Base-by-base conservation (phyloP, 2,329 filamentous ascomycete genomes). In the Sarocladium brachiariae region DNA sequence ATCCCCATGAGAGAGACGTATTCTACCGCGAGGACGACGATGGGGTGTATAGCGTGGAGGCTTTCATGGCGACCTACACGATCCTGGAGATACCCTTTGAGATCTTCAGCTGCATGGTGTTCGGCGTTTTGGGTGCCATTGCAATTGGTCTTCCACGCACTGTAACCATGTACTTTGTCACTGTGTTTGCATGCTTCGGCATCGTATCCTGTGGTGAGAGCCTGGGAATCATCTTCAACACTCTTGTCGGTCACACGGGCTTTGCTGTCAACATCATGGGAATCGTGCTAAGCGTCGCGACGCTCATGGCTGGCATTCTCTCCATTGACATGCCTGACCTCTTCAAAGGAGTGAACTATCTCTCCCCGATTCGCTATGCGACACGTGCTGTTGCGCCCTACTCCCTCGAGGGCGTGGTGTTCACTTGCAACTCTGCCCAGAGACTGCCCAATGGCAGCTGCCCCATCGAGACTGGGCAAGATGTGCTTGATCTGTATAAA, bases 151-250 rank as follows among this genome's bases (percentile, higher is more conserved):
- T 89, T 10, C 75, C 82, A 3, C 75, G 79, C 30, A 84, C 80
- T 0, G 74, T 69, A 0, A 68, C 75, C 52, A 79, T 87, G 63
- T 87, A 84, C 64, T 86, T 89, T 57, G 76, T 86, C 35, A 73
- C 77, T 48, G 74, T 80, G 2, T 87, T 85, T 65, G 80, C 83
- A 57, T 82, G 81, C 54, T 89, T 90, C 60, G 85, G 81, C 55
- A 78, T 89, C 51, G 83, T 88, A n/a, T 84, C 73, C 51, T 89
- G 84, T 59, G 86, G 87, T 23, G 86, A 90, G 69, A 86, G 81
- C 50, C 61, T 90, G 1, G 86, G 86, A 1, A 89, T 90, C 60
- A 81, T 89, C 68, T 89, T 90, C 71, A 89, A 88, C 67, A 89
- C 85, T 0, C 68, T 90, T 10, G 87, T 89, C 62, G 65, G 63